A percentile compares a stretch with the other conserved stretches of the same genome.
phyloP scores from a whole-genome alignment of 2,329 filamentous ascomycete genomes.

The Trichoderma citrinoviride region DNA sequence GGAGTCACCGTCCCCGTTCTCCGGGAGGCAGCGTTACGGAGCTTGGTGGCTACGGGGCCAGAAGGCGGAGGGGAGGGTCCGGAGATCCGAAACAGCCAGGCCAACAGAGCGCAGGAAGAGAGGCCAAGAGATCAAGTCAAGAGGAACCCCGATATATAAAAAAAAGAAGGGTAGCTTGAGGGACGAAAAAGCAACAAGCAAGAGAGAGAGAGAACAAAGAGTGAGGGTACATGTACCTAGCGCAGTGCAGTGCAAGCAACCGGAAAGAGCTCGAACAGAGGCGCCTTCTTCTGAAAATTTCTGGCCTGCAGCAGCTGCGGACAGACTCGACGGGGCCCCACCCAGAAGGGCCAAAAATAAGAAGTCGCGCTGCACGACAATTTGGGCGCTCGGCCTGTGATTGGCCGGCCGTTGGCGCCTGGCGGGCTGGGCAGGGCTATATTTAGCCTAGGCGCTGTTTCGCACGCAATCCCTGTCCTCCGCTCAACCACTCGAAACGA shows the following conservation, averaged over 20 bases:
- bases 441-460: conserved; percentile 32
- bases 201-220: not conserved
- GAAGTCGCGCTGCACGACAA: conserved; percentile 26
- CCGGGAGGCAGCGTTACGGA: not conserved
- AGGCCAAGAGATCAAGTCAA: not conserved
- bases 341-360: conserved; percentile 21
- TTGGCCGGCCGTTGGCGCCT: conserved; percentile 35
- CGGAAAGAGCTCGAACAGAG: not conserved
- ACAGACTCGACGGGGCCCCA: conserved; percentile 15
- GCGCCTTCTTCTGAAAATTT: conserved; percentile 12
- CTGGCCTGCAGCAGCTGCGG: conserved; percentile 4
- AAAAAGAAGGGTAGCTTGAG: not conserved
- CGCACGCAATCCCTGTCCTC: conserved; percentile 20
- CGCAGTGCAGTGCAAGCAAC: not conserved
- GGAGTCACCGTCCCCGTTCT: not conserved
- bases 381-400: conserved; percentile 28
- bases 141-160: not conserved
- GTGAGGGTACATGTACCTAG: not conserved
- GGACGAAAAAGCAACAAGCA: not conserved
- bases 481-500: conserved; percentile 24
- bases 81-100: not conserved
- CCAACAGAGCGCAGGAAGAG: not conserved
- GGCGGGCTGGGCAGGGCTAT: conserved; percentile 33
- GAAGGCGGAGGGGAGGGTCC: not conserved
- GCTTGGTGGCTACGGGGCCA: not conserved